phyloP scores from a whole-genome alignment of 352 stramenopile genomes.

The Phytophthora sp. region DNA sequence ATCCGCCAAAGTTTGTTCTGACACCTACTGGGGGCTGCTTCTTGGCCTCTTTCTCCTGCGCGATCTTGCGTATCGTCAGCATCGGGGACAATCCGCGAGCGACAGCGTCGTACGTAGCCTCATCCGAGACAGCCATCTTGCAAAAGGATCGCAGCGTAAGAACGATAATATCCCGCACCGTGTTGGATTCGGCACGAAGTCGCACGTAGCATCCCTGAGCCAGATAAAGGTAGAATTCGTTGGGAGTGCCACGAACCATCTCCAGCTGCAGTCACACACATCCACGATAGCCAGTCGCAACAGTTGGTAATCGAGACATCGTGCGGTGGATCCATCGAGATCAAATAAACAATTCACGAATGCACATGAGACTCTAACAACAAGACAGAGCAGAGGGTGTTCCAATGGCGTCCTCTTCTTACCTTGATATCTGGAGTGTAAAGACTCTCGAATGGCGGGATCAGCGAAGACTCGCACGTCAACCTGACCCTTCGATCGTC shows the following conservation, averaged over 20 bases:
- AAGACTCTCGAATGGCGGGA: conserved; percentile 79
- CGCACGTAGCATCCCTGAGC: conserved; percentile 64
- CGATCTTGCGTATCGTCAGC: conserved; percentile 69
- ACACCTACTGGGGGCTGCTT: conserved; percentile 53
- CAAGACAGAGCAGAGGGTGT: neutral
- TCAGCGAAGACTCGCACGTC: conserved; percentile 82
- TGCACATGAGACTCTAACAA: conserved; percentile 4
- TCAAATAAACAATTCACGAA: conserved; percentile 11
- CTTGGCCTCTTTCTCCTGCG: conserved; percentile 45
- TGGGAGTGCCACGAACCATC: conserved; percentile 57
- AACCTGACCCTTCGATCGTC: conserved; percentile 78
- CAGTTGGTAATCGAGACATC: conserved; percentile 12
- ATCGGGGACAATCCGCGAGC: conserved; percentile 67
- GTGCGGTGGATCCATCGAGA: neutral
- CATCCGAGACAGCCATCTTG: conserved; percentile 58
- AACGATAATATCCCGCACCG: conserved; percentile 82
- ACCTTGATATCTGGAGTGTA: conserved; percentile 78
- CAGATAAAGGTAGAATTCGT: conserved; percentile 74
- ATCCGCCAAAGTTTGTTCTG: conserved; percentile 55
- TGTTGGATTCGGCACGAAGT: conserved; percentile 76
- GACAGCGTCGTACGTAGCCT: conserved; percentile 50
- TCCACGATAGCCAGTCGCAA: neutral
- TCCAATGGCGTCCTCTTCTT: neutral
- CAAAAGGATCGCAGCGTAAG: conserved; percentile 82
- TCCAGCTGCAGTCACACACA: conserved; percentile 47